These are phyloP conservation scores for Globisporangium yorkense DNA, from an alignment of 352 stramenopile genomes.

Conservation along the genomic window DNA sequence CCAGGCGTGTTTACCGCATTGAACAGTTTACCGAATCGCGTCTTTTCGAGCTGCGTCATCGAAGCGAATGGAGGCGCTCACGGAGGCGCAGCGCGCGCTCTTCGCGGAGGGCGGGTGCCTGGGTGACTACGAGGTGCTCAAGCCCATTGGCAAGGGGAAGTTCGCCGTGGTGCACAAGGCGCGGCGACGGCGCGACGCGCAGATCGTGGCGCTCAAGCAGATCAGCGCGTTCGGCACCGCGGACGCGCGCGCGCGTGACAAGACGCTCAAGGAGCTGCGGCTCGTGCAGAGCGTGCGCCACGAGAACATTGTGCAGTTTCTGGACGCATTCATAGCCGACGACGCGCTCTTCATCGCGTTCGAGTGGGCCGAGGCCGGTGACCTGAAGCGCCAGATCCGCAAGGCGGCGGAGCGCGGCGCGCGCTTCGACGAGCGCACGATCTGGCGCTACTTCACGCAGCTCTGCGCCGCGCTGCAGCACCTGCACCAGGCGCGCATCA, in stretches of 20 bases:
- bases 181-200: slow-evolving; percentile 50
- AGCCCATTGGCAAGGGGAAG: slow-evolving; percentile 90
- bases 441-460: slow-evolving; percentile 93
- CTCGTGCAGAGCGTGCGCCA: slow-evolving; percentile 89
- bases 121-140: slow-evolving; percentile 78
- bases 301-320: slow-evolving; percentile 90
- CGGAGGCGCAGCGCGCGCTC: slow-evolving; percentile 58
- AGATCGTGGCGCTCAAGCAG: slow-evolving; percentile 90
- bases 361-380: slow-evolving; percentile 91
- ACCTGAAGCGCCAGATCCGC: slow-evolving; percentile 90
- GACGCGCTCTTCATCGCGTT: slow-evolving; percentile 93
- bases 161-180: slow-evolving; percentile 92
- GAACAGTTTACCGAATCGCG: neutral
- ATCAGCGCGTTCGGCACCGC: slow-evolving; percentile 91
- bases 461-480: slow-evolving; percentile 84
- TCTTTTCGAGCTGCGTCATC: neutral
- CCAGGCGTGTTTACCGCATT: neutral
- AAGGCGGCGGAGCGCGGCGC: slow-evolving; percentile 83
- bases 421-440: slow-evolving; percentile 89
- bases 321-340: slow-evolving; percentile 88
- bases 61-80: slow-evolving; percentile 60
- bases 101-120: slow-evolving; percentile 52
- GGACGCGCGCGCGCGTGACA: slow-evolving; percentile 85
- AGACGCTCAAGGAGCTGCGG: slow-evolving; percentile 84
- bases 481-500: slow-evolving; percentile 87